phyloP scores from a whole-genome alignment of 495 filamentous ascomycete genomes.

The Penicillium bialowiezense region DNA sequence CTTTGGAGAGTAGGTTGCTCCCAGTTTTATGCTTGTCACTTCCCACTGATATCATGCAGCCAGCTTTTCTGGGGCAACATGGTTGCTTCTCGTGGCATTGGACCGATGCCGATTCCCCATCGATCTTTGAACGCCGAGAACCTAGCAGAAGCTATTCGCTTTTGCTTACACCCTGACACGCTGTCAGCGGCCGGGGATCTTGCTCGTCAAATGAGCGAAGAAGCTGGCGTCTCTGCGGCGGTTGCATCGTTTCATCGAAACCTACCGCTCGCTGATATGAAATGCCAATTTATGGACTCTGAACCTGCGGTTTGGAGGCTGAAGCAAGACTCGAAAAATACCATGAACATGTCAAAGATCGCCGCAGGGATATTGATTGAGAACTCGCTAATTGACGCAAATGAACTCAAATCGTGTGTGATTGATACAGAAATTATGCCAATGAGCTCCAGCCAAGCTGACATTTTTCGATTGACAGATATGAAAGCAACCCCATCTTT shows the following conservation, averaged over 20 bases:
- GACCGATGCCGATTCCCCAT: constrained; percentile 59
- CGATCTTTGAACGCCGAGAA: constrained; percentile 52
- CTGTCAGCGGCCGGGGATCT: constrained; percentile 54
- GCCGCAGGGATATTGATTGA: constrained; percentile 3
- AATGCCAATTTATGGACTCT: constrained; percentile 64
- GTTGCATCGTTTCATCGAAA: constrained; percentile 65
- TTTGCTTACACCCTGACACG: constrained; percentile 59
- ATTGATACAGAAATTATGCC: background rate
- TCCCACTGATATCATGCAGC: constrained; percentile 2
- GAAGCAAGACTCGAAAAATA: constrained; percentile 24
- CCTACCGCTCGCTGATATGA: constrained; percentile 59
- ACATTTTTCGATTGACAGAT: constrained; percentile 7
- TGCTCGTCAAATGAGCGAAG: constrained; percentile 56
- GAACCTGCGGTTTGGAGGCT: constrained; percentile 66
- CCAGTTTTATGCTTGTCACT: too few relatives aligned
- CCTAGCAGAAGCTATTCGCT: constrained; percentile 58
- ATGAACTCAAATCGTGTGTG: background rate
- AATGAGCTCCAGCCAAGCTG: background rate
- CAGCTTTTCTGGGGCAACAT: constrained; percentile 79
- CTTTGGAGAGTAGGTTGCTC: constrained; percentile 51
- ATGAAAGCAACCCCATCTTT: constrained; percentile 28
- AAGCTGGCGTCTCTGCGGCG: constrained; percentile 72
- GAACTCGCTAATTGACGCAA: constrained; percentile 2
- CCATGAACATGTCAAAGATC: constrained; percentile 1
- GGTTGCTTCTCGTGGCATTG: constrained; percentile 57